A percentile compares a stretch with the other conserved stretches of the same genome.
Conservation (phyloP, 495 filamentous ascomycete genomes). For the Collariella sp. region DNA sequence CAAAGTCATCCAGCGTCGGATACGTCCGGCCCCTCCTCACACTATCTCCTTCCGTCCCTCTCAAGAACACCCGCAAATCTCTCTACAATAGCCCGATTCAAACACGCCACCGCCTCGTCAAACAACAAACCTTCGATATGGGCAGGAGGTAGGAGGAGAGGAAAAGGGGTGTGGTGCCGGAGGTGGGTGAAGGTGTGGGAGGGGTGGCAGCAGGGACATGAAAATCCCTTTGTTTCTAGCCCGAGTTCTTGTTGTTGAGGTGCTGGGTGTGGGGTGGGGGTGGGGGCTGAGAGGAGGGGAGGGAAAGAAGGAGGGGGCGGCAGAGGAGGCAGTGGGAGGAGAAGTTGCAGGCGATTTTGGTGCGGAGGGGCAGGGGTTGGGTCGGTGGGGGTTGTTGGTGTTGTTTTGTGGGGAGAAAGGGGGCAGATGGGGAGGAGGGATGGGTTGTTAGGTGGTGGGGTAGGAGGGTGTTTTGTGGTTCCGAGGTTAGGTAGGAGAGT, state of each 20-base stretch:
- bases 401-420: neutral
- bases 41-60: neutral
- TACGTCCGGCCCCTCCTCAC: neutral
- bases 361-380: neutral
- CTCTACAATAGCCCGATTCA: neutral
- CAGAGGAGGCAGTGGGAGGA: neutral
- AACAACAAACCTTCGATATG: neutral
- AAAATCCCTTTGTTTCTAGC: too few species aligned
- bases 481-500: too few species aligned
- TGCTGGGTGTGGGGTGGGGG: neutral
- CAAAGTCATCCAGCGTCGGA: slow-evolving; percentile 6
- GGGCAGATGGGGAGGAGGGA: neutral
- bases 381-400: neutral
- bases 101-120: slow-evolving; percentile 5
- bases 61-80: neutral
- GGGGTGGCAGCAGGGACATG: neutral
- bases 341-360: neutral
- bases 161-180: neutral
- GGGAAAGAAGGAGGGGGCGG: neutral
- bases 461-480: neutral
- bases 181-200: neutral
- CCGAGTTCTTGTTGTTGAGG: neutral
- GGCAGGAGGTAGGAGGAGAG: neutral
- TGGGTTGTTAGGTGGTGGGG: neutral
- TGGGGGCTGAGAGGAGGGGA: neutral